Evolutionary conservation across 1,139 yeast species (phyloP).

Genomic region (Dujonia santamariae): DNA sequence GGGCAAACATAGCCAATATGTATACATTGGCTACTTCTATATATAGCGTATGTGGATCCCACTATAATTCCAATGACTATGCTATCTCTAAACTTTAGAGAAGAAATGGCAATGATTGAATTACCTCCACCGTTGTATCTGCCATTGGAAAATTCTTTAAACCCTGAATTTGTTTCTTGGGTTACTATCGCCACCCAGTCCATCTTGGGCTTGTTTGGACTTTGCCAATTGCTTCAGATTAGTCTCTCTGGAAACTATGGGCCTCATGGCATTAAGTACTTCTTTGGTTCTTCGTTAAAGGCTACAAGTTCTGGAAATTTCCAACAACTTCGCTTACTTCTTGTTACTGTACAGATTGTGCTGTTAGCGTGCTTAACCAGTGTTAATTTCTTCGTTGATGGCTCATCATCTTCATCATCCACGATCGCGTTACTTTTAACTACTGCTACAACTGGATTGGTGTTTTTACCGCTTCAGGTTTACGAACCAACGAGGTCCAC

Average conservation of each 20-base stretch:
- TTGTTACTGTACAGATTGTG: background rate
- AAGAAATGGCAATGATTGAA: background rate
- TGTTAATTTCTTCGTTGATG: background rate
- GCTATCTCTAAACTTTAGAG: too few relatives aligned
- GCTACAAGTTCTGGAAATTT: background rate
- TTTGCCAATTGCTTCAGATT: background rate
- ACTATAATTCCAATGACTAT: too few relatives aligned
- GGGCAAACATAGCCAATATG: too few relatives aligned
- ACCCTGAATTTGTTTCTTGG: conserved; percentile 1
- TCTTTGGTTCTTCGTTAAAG: conserved; percentile 3
- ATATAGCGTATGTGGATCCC: too few relatives aligned
- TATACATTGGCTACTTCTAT: too few relatives aligned
- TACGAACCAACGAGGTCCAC: conserved; percentile 1
- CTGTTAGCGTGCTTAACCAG: too few relatives aligned
- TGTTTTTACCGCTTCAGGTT: conserved; percentile 10
- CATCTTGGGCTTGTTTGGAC: background rate
- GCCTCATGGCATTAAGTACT: background rate
- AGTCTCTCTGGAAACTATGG: background rate
- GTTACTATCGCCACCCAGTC: background rate
- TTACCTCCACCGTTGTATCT: conserved; percentile 1
- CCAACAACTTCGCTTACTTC: background rate
- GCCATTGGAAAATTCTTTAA: background rate
- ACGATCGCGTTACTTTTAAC: background rate
- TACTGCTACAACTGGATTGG: conserved; percentile 4
- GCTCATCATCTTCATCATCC: background rate